Percentiles rank a stretch among this genome's conserved stretches.
These are phyloP conservation scores for Colletotrichum lentis DNA, from an alignment of 2,329 filamentous ascomycete species.

Conservation along the genomic window DNA sequence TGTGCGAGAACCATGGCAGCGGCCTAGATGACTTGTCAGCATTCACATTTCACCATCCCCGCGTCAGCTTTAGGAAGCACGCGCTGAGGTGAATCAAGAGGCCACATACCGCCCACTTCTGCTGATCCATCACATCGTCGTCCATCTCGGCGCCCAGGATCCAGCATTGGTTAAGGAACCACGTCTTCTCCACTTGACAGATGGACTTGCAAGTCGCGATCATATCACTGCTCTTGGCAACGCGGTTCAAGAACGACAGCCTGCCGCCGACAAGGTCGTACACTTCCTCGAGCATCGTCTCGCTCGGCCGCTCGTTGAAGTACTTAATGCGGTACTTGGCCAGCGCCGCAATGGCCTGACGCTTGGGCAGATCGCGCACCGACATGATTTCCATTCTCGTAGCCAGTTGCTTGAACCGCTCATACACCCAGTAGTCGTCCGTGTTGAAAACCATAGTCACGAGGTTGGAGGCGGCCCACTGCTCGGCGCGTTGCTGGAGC, in stretches of 20 bases:
- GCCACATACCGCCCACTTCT: constrained; percentile 85
- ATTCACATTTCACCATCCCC: neutral
- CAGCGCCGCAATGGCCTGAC: constrained; percentile 78
- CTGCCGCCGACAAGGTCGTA: constrained; percentile 90
- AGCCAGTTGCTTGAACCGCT: constrained; percentile 88
- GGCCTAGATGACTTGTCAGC: constrained; percentile 59
- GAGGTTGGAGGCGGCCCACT: constrained; percentile 92
- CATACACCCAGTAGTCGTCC: constrained; percentile 99
- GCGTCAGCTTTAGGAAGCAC: neutral
- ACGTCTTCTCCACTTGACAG: constrained; percentile 74
- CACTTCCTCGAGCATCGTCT: constrained; percentile 72
- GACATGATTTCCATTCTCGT: constrained; percentile 95
- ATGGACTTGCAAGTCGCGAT: constrained; percentile 78
- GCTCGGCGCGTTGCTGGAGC: constrained; percentile 92
- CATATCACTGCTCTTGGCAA: constrained; percentile 89
- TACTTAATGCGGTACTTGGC: constrained; percentile 83
- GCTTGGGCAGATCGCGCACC: constrained; percentile 82
- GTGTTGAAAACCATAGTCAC: constrained; percentile 94
- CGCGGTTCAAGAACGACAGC: constrained; percentile 84
- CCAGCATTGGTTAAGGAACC: constrained; percentile 80
- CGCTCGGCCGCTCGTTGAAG: constrained; percentile 67
- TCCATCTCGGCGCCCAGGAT: constrained; percentile 81
- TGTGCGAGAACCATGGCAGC: constrained; percentile 93
- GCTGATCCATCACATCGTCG: constrained; percentile 97
- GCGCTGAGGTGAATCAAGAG: neutral